Percentiles rank a stretch among this genome's conserved stretches.
These are phyloP conservation scores for Barnettozyma californica DNA, from an alignment of 805 yeast genomes.

Conservation along the genomic window DNA sequence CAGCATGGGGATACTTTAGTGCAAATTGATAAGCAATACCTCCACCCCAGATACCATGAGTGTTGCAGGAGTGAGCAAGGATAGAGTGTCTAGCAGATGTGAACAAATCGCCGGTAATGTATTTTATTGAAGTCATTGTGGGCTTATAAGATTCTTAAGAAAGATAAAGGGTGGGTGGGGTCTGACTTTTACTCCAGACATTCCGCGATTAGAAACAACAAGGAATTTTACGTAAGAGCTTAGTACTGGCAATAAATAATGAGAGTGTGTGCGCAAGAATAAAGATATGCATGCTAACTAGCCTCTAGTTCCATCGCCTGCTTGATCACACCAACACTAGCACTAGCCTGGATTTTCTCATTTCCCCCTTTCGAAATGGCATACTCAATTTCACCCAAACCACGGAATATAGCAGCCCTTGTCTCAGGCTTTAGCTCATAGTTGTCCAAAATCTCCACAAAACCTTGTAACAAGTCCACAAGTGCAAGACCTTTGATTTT, in stretches of 20 bases:
- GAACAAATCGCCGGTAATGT: constrained; percentile 57
- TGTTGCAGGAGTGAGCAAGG: constrained; percentile 76
- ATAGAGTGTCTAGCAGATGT: constrained; percentile 32
- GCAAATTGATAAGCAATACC: constrained; percentile 68
- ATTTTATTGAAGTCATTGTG: constrained; percentile 23
- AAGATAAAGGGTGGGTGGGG: background rate
- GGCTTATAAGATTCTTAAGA: background rate
- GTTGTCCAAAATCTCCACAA: constrained; percentile 63
- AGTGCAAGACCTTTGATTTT: constrained; percentile 80
- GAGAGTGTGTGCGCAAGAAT: no score
- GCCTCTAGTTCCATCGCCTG: constrained; percentile 33
- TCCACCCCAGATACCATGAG: constrained; percentile 79
- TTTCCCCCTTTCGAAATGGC: constrained; percentile 89
- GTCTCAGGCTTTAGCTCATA: constrained; percentile 61
- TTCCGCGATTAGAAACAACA: no score
- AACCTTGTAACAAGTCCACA: constrained; percentile 75
- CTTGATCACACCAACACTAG: constrained; percentile 83
- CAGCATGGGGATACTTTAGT: constrained; percentile 51
- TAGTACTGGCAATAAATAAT: no score
- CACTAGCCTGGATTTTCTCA: constrained; percentile 85
- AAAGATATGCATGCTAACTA: background rate
- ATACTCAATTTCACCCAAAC: constrained; percentile 84
- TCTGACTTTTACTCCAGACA: background rate
- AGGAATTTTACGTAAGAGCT: background rate
- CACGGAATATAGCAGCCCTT: constrained; percentile 58